Conservation (phyloP, 2,329 filamentous ascomycete species). For the Talaromyces sp. region DNA sequence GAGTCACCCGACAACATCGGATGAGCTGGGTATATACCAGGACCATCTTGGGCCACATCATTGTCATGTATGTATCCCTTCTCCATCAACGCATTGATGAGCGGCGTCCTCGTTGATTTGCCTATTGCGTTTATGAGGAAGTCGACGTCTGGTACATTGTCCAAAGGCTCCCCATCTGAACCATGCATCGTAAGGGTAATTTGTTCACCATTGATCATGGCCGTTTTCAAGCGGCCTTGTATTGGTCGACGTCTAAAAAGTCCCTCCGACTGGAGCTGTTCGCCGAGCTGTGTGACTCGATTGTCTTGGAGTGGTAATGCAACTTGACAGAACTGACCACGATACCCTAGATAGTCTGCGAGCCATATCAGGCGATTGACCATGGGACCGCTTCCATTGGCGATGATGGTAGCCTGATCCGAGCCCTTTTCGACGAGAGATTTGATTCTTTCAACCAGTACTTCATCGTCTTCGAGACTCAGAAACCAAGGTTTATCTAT, state of each 20-base stretch:
- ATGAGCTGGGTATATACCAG: neutral
- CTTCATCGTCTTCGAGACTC: neutral
- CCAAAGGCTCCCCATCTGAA: neutral
- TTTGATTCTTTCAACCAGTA: neutral
- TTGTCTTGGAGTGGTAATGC: neutral
- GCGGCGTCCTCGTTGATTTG: neutral
- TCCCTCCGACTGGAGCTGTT: neutral
- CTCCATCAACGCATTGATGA: neutral
- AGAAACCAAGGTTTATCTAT: neutral
- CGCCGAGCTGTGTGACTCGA: neutral
- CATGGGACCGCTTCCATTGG: neutral
- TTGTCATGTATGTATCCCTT: neutral
- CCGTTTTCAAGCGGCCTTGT: neutral
- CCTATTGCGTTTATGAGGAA: neutral
- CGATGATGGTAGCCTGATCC: neutral
- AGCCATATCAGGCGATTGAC: neutral
- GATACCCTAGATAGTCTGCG: neutral
- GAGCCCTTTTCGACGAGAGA: neutral
- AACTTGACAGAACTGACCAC: neutral
- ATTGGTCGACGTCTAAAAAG: neutral
- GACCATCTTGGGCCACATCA: neutral
- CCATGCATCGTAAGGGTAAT: neutral
- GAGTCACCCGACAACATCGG: neutral
- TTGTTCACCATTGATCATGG: neutral
- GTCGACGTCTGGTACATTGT: neutral